A percentile compares a stretch with the other conserved stretches of the same genome.
phyloP scores from a whole-genome alignment of 2,329 filamentous ascomycete species.

The Calonectria ilicicola region DNA sequence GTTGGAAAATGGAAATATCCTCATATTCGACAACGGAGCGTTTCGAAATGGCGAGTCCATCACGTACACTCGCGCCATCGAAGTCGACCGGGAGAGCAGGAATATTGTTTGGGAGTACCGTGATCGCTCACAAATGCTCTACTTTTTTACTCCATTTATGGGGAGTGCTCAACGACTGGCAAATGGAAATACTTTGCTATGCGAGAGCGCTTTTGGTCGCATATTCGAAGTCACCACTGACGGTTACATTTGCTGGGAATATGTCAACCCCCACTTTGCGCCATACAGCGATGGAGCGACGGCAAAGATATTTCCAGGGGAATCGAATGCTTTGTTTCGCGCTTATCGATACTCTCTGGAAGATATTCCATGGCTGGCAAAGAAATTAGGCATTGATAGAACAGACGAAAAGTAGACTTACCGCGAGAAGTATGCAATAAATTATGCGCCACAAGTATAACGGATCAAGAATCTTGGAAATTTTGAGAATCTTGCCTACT shows the following conservation, averaged over 20 bases:
- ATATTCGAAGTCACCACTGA: slow-evolving; percentile 44
- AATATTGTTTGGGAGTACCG: slow-evolving; percentile 46
- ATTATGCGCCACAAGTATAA: no score
- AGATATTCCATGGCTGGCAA: slow-evolving; percentile 42
- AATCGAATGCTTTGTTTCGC: slow-evolving; percentile 45
- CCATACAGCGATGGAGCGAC: slow-evolving; percentile 40
- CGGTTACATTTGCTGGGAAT: slow-evolving; percentile 46
- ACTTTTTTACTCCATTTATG: slow-evolving; percentile 48
- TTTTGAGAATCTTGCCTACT: no score
- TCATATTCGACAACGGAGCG: slow-evolving; percentile 46
- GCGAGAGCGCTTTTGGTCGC: slow-evolving; percentile 43
- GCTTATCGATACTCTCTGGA: slow-evolving; percentile 43
- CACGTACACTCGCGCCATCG: slow-evolving; percentile 42
- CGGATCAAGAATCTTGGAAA: no score
- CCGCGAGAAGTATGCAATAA: neutral
- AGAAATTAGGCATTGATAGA: neutral
- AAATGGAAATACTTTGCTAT: slow-evolving; percentile 44
- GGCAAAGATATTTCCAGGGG: slow-evolving; percentile 42
- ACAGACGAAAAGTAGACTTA: neutral
- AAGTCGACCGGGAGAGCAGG: slow-evolving; percentile 38
- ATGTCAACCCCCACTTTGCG: slow-evolving; percentile 44
- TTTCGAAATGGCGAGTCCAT: slow-evolving; percentile 45
- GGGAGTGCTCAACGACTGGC: slow-evolving; percentile 43
- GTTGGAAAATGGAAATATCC: slow-evolving; percentile 45
- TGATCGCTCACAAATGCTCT: slow-evolving; percentile 43